These are phyloP conservation scores for Raddia guianensis DNA, from an alignment of 176 grass and related monocot species.

Conservation along the genomic window DNA sequence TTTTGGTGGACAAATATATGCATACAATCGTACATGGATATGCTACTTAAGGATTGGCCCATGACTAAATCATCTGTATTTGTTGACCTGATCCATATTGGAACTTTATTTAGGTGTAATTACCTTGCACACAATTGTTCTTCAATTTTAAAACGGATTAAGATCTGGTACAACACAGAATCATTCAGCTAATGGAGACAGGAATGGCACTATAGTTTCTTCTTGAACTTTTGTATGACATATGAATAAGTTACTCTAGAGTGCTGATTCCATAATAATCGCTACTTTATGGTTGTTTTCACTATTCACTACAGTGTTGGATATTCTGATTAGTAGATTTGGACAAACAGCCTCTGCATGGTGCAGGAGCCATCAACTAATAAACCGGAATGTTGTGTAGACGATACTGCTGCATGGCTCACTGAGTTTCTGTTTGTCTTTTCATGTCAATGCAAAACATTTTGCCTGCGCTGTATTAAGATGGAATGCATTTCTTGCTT, in stretches of 20 bases:
- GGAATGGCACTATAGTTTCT: not conserved
- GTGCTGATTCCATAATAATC: not conserved
- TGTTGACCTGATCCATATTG: too few species aligned
- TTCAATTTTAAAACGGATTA: too few species aligned
- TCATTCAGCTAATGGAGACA: not conserved
- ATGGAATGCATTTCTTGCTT: constrained; percentile 4
- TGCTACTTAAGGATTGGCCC: too few species aligned
- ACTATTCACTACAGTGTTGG: not conserved
- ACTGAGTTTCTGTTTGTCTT: not conserved
- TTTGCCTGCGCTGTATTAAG: not conserved
- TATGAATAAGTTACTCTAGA: not conserved
- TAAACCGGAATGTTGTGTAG: not conserved
- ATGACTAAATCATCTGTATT: too few species aligned
- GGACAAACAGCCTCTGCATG: not conserved
- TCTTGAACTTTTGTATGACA: not conserved
- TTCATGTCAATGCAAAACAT: not conserved
- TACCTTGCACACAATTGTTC: too few species aligned
- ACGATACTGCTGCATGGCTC: not conserved
- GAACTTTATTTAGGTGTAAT: too few species aligned
- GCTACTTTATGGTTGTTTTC: constrained; percentile 1
- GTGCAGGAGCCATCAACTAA: not conserved
- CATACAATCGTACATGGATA: too few species aligned
- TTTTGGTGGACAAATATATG: too few species aligned
- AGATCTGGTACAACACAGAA: too few species aligned
- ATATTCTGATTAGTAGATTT: not conserved